These are phyloP conservation scores for Herpetomonas tarakana DNA, from an alignment of 208 protist genomes.

Conservation along the genomic window DNA sequence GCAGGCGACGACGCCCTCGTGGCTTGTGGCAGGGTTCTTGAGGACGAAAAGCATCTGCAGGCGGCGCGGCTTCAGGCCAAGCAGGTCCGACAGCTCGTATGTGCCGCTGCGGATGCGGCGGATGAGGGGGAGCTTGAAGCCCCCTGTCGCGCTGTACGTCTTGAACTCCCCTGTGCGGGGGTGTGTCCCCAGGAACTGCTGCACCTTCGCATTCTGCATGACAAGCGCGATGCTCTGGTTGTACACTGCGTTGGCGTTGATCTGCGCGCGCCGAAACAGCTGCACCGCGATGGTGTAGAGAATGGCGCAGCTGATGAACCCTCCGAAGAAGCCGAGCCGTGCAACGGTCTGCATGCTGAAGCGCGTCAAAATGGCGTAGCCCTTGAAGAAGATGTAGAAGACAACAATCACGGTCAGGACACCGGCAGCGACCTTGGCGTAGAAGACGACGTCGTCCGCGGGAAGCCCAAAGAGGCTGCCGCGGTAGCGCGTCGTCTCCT, in stretches of 20 bases:
- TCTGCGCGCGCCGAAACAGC: conserved; percentile 54
- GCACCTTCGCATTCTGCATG: conserved; percentile 77
- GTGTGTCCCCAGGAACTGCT: conserved; percentile 70
- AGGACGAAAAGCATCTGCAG: conserved; percentile 89
- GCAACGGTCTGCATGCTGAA: conserved; percentile 83
- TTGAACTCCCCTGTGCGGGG: conserved; percentile 85
- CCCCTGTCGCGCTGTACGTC: conserved; percentile 67
- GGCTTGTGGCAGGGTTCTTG: conserved; percentile 53
- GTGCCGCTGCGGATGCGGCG: conserved; percentile 82
- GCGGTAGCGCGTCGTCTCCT: conserved; percentile 52
- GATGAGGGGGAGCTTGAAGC: conserved; percentile 79
- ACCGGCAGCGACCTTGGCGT: conserved; percentile 57
- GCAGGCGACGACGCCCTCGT: conserved; percentile 78
- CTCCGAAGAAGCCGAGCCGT: conserved; percentile 74
- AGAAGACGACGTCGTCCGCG: conserved; percentile 78
- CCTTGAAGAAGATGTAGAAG: conserved; percentile 76
- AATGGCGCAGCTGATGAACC: conserved; percentile 66
- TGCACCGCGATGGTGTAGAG: conserved; percentile 53
- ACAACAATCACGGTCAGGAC: conserved; percentile 25
- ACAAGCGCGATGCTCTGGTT: conserved; percentile 88
- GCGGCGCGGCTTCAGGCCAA: conserved; percentile 72
- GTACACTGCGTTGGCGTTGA: conserved; percentile 86
- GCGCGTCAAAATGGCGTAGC: conserved; percentile 60
- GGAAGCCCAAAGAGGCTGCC: conserved; percentile 81
- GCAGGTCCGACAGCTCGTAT: conserved; percentile 79